phyloP scores from a whole-genome alignment of 352 stramenopile genomes.

The Aphanomyces invadans region DNA sequence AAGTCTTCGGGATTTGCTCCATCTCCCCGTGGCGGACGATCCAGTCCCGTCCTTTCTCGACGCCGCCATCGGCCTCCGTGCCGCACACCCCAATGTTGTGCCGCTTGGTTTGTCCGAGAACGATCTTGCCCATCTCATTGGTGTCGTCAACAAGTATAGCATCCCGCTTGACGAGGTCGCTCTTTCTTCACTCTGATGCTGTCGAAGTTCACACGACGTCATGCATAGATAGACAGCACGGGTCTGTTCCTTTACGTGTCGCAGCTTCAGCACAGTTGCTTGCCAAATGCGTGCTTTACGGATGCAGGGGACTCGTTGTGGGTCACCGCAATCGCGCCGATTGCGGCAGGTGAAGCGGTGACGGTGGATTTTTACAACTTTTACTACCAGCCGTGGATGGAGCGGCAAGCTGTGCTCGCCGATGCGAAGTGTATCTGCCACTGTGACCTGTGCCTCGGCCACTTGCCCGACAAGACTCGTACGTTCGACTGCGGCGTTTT shows the following conservation, averaged over 20 bases:
- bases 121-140: conserved; percentile 56
- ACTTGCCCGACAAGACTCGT: conserved; percentile 42
- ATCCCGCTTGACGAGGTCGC: conserved; percentile 67
- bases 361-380: conserved; percentile 78
- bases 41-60: conserved; percentile 30
- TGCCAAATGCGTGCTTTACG: conserved; percentile 67
- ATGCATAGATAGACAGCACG: conserved; percentile 34
- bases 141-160: conserved; percentile 66
- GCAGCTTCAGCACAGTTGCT: conserved; percentile 67
- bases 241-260: conserved; percentile 63
- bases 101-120: conserved; percentile 44
- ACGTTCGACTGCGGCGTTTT: neutral
- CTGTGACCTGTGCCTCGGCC: conserved; percentile 45
- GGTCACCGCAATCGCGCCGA: conserved; percentile 67
- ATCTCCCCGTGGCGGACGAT: neutral
- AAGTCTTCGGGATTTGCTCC: neutral
- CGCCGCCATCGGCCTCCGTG: conserved; percentile 39
- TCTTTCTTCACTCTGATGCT: too few species aligned
- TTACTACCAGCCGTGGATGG: conserved; percentile 57
- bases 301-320: conserved; percentile 58
- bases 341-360: conserved; percentile 47
- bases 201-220: too few species aligned
- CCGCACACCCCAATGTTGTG: conserved; percentile 43
- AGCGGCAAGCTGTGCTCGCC: conserved; percentile 47
- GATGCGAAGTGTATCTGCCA: conserved; percentile 56